A percentile compares a stretch with the other conserved stretches of the same genome.
Evolutionary conservation across 768 basidiomycete genomes (phyloP).

Genomic region (Lanmaoa rubissima): DNA sequence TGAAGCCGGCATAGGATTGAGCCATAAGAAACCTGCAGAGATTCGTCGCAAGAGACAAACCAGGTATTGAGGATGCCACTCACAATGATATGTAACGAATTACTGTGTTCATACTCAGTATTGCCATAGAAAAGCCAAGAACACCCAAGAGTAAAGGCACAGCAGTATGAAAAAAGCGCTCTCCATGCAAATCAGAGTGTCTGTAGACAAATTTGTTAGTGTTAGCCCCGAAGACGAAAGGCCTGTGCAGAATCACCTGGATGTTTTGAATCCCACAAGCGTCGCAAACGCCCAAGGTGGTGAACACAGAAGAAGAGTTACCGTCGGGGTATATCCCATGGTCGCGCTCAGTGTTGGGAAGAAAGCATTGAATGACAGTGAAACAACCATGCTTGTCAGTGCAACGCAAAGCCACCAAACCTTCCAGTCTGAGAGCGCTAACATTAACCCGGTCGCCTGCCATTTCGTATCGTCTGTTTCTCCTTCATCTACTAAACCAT

Average conservation of each 20-base stretch:
- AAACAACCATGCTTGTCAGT: conserved; percentile 53
- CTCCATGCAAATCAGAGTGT: conserved; percentile 68
- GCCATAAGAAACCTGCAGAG: conserved; percentile 69
- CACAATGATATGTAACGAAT: conserved; percentile 67
- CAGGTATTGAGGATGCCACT: conserved; percentile 15
- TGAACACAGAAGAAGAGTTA: conserved; percentile 71
- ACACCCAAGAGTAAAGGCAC: conserved; percentile 56
- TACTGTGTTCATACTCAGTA: conserved; percentile 58
- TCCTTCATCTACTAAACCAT: conserved; percentile 53
- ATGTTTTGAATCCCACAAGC: conserved; percentile 49
- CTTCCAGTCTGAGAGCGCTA: conserved; percentile 75
- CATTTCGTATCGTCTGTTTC: conserved; percentile 37
- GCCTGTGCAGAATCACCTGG: conserved; percentile 38
- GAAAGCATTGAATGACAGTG: conserved; percentile 75
- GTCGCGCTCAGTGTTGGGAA: conserved; percentile 78
- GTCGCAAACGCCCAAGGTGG: conserved; percentile 66
- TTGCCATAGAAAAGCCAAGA: conserved; percentile 65
- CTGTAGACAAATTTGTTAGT: conserved; percentile 30
- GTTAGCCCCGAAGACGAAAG: neutral
- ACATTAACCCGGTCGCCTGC: conserved; percentile 43
- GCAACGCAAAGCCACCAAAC: conserved; percentile 79
- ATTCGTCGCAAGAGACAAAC: neutral
- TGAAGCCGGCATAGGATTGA: conserved; percentile 69
- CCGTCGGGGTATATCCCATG: conserved; percentile 62
- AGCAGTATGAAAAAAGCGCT: conserved; percentile 69